Evolutionary conservation across 179 eudicot genomes (phyloP).

Genomic region (Silene vulgaris): DNA sequence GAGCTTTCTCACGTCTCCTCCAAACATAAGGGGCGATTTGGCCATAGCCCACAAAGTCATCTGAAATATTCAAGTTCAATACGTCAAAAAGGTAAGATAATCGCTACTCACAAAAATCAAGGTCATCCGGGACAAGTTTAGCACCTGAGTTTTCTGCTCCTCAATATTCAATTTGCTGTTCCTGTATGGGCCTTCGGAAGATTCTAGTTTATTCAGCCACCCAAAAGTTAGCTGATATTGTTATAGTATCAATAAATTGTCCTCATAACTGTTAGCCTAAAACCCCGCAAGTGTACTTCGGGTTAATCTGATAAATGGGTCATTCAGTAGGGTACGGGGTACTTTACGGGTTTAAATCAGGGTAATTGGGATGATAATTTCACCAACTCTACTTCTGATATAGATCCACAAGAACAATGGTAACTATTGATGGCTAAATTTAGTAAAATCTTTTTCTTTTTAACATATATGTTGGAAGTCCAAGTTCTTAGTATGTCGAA

Average conservation of each 20-base stretch:
- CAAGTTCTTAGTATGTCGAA: too few species aligned
- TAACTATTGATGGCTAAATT: background rate
- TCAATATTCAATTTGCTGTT: conserved; percentile 43
- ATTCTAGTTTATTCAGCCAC: conserved; percentile 36
- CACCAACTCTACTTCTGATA: conserved; percentile 44
- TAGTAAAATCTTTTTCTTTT: too few species aligned
- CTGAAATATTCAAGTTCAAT: conserved; percentile 32
- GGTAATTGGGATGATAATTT: too few species aligned
- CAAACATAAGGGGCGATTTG: conserved; percentile 91
- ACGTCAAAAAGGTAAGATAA: background rate
- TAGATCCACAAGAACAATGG: background rate
- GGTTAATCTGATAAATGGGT: background rate
- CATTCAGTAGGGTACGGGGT: background rate
- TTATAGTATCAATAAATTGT: background rate
- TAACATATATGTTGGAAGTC: too few species aligned
- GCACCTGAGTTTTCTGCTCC: conserved; percentile 86
- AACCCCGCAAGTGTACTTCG: too few species aligned
- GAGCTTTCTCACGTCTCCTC: conserved; percentile 87
- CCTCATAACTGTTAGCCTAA: too few species aligned
- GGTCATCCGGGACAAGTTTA: background rate
- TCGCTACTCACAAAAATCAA: background rate
- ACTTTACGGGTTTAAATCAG: too few species aligned
- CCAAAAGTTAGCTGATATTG: background rate
- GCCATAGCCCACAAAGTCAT: conserved; percentile 92
- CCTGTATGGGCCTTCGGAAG: conserved; percentile 76